Conservation (phyloP, 2,329 filamentous ascomycete species). For the Aureobasidium sp. region DNA sequence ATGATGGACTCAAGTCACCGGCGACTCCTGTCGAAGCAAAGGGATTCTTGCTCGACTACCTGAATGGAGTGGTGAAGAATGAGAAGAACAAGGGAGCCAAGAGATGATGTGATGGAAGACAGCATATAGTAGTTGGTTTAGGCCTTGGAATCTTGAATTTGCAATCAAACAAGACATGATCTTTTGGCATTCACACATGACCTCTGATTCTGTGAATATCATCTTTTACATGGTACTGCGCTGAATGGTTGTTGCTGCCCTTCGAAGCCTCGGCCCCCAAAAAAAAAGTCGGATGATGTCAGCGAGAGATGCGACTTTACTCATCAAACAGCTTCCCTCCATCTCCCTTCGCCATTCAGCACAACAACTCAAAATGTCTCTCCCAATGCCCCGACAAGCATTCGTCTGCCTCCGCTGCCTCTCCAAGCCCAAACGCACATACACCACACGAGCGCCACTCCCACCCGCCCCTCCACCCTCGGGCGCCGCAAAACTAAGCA, state of each 20-base stretch:
- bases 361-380: neutral
- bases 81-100: slow-evolving; percentile 17
- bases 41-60: slow-evolving; percentile 30
- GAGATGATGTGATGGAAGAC: neutral
- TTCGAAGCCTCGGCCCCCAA: slow-evolving; percentile 2
- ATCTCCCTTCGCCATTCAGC: neutral
- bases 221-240: neutral
- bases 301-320: slow-evolving; percentile 1
- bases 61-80: slow-evolving; percentile 29
- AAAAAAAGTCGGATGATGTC: slow-evolving; percentile 14
- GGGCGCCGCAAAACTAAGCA: slow-evolving; percentile 53
- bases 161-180: neutral
- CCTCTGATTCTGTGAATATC: neutral
- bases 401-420: slow-evolving; percentile 17
- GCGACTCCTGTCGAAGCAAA: slow-evolving; percentile 28
- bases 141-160: neutral
- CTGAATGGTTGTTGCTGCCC: neutral
- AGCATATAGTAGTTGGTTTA: neutral
- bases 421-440: neutral
- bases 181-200: no score
- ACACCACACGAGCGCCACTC: neutral
- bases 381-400: neutral
- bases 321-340: neutral
- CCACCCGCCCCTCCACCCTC: slow-evolving; percentile 45
- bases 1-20: slow-evolving; percentile 19